These are phyloP conservation scores for Fomitopsis betulina DNA, from an alignment of 1,284 basidiomycete species.

Conservation along the genomic window DNA sequence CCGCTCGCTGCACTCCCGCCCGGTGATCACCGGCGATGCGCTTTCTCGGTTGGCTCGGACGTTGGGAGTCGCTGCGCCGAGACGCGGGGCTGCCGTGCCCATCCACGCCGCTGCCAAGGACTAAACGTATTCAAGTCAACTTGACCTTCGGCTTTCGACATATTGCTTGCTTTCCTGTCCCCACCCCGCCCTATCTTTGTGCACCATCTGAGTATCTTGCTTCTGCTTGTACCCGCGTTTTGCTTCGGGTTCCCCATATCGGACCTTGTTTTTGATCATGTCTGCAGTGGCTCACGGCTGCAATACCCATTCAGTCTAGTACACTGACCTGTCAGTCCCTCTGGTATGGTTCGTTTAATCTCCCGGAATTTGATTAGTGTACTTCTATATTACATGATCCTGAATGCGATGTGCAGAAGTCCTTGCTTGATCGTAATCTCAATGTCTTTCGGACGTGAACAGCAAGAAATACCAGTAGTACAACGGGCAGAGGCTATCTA, in stretches of 20 bases:
- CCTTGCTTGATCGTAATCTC: slow-evolving; percentile 8
- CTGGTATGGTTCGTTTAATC: background rate
- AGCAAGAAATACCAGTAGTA: background rate
- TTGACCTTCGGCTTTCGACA: background rate
- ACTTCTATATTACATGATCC: slow-evolving; percentile 7
- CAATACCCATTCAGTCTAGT: slow-evolving; percentile 4
- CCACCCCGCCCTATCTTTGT: background rate
- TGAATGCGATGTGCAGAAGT: slow-evolving; percentile 7
- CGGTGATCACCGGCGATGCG: slow-evolving; percentile 64
- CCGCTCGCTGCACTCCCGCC: slow-evolving; percentile 45
- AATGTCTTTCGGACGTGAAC: background rate
- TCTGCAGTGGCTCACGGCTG: background rate
- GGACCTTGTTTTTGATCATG: background rate
- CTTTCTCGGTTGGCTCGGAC: slow-evolving; percentile 58
- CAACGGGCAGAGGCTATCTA: slow-evolving; percentile 24
- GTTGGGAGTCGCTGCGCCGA: slow-evolving; percentile 38
- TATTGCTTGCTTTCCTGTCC: background rate
- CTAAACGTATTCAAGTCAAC: slow-evolving; percentile 1
- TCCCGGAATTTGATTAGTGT: background rate
- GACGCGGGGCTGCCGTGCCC: slow-evolving; percentile 18
- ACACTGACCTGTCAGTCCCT: background rate
- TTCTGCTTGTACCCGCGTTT: slow-evolving; percentile 1
- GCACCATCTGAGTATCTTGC: background rate
- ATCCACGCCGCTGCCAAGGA: slow-evolving; percentile 19
- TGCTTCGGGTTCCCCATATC: background rate